Conservation (phyloP, 371 early-diverging fungal species). For the Homolaphlyctis polyrhiza region DNA sequence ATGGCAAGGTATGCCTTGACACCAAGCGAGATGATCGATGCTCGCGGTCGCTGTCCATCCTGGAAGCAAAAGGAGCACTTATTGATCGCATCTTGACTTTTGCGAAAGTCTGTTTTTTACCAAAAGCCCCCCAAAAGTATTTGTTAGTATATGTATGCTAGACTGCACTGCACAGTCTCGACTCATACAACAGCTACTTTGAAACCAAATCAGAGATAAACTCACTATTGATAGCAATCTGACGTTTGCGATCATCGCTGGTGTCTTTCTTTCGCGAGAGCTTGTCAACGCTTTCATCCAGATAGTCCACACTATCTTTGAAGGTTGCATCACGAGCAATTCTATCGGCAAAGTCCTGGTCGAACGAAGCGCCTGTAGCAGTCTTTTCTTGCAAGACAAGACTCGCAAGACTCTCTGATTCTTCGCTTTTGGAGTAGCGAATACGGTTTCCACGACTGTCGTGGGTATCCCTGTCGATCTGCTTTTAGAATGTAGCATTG, state of each 20-base stretch:
- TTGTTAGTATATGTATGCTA: conserved; percentile 8
- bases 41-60: conserved; percentile 57
- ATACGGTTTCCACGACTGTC: conserved; percentile 27
- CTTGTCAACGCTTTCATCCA: conserved; percentile 86
- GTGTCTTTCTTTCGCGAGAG: conserved; percentile 42
- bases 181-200: too few relatives aligned
- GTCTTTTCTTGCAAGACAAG: conserved; percentile 66
- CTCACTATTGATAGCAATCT: conserved; percentile 56
- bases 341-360: conserved; percentile 65
- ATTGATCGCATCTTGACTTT: conserved; percentile 60
- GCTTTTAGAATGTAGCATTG: conserved; percentile 15
- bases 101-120: conserved; percentile 64
- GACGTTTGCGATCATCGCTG: conserved; percentile 53
- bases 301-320: conserved; percentile 64
- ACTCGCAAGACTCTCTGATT: conserved; percentile 51
- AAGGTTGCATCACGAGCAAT: conserved; percentile 74
- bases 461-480: conserved; percentile 36
- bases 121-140: conserved; percentile 4
- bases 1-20: conserved; percentile 75
- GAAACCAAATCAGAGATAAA: too few relatives aligned
- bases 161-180: too few relatives aligned
- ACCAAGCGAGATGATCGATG: conserved; percentile 74
- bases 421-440: conserved; percentile 54
- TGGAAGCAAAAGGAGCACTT: conserved; percentile 77
- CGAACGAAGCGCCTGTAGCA: conserved; percentile 44